Evolutionary conservation across 148 eudicot species (phyloP), one percentile per base, ranked within the genome.

Genomic region (Rhododendron molle): DNA sequence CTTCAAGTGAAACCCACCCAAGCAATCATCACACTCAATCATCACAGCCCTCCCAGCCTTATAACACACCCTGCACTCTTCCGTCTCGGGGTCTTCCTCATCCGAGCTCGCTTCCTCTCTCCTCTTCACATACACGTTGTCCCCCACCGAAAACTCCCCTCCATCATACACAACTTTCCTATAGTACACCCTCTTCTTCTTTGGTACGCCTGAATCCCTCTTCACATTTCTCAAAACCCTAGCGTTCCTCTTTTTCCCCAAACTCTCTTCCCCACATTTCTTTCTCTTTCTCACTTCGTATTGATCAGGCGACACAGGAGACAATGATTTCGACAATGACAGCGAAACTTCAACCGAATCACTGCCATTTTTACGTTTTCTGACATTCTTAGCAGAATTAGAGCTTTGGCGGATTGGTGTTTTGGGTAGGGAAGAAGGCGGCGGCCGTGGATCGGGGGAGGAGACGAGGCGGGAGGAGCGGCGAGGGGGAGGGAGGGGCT

Each of bases 21-120:
- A 89, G 79, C 99, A 97, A 73, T 94, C 95, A 89, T 95, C 99
- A 76, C 98, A 97, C 87, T 97, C 99, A 78, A 95, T 90, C 99
- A 96, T 95, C 85, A 95, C 79, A 18, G 60, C 83, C 84, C 77
- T 90, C 36, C 97, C 96, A 74, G 86, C 90, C 76, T 86, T 94
- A 76, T 91, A 94, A 89, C 99, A 97, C 40, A 95, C 91, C 86
- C 92, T 89, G 82, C 98, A 97, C 81, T 97, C 98, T 91, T 97
- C 99, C 67, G 91, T 87, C 73, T 93, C 99, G 0, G 98, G 94
- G 56, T 89, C 94, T 76, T 91, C 97, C 8, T 93, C 91, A 73
- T 93, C 99, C 7, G 96, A 95, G 62, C 90, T 90, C 4, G 90
- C 97, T 67, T 91, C 92, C 79, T 94, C 95, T 54, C 92, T 97